Evolutionary conservation across 177 flowering plant species (phyloP), one percentile per base, ranked within the genome.

Genomic region (Vitis hybrid): DNA sequence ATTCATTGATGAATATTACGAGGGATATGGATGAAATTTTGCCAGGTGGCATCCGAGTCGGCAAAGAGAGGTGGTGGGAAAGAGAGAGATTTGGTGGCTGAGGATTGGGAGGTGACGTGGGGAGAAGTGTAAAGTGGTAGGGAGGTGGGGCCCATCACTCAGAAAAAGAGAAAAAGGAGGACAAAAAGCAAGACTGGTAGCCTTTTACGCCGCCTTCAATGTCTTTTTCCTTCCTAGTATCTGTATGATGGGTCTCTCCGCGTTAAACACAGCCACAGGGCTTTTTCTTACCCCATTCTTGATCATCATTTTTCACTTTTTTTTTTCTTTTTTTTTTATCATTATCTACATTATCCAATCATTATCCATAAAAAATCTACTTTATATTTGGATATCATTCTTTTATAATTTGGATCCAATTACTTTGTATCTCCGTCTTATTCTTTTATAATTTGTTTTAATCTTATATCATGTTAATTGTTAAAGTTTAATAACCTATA

Each of bases 41-140:
- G 76, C 78, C 80, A 80, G 69, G 63, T 74, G 71, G 74, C 70
- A 60, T 59, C 75, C 71, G 18, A 72, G 70, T 77, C 76, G 77
- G 74, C 80, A 63, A 50, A 11, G 50, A 2, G 24, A 3, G 41
- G 41, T 32, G 41, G 41, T 32, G 41, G 62, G 48, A 6, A 71
- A 18, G 20, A 18, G 20, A 18, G 20, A 18, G 20, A 49, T 71
- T 72, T 65, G 5, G 78, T 77, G 83, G 80, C 74, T 69, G 63
- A 66, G 65, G 70, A 77, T 65, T 56, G 32, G 56, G 32, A 20
- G 70, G 60, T 70, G 74, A 79, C 76, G 74, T 66, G 41, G 41
- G 72, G 12, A 15, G 55, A 41, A 76, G 60, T 17, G 68, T 20
- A 70, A 70, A 64, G 54, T 18, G 49, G 20, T 41, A 56, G 17